Evolutionary conservation across 441 rosid genomes (phyloP).

Genomic region (Lagerstroemia fauriei): DNA sequence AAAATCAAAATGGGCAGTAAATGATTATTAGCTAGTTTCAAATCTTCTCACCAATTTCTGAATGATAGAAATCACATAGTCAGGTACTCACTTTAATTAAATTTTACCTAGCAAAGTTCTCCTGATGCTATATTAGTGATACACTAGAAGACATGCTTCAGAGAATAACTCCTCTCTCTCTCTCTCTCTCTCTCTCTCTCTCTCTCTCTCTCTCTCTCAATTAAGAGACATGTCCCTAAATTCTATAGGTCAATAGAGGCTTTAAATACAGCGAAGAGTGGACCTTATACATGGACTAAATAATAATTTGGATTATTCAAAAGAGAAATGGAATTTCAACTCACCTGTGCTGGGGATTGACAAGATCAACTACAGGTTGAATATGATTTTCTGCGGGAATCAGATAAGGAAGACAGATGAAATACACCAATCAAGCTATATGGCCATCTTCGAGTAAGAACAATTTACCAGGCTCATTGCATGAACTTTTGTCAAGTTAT

Average conservation of each 20-base stretch:
- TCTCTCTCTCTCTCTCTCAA: too few relatives aligned
- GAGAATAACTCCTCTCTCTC: too few relatives aligned
- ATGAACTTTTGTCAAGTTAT: not conserved
- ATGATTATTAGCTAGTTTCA: not conserved
- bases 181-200: too few relatives aligned
- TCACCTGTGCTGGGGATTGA: slow-evolving; percentile 86
- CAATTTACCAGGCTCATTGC: not conserved
- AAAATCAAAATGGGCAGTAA: too few relatives aligned
- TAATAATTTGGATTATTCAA: not conserved
- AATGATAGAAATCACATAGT: not conserved
- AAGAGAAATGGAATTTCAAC: slow-evolving; percentile 28
- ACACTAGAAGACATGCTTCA: not conserved
- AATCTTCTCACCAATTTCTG: not conserved
- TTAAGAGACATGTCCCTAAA: too few relatives aligned
- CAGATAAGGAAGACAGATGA: not conserved
- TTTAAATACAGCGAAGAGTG: not conserved
- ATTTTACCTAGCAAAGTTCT: not conserved
- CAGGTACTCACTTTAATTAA: too few relatives aligned
- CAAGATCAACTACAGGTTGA: slow-evolving; percentile 64
- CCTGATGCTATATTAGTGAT: too few relatives aligned
- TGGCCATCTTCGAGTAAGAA: not conserved
- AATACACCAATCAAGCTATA: not conserved
- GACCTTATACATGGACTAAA: not conserved
- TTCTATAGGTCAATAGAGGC: not conserved
- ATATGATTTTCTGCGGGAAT: slow-evolving; percentile 49